These are phyloP conservation scores for Talaromyces sp. DNA, from an alignment of 2,329 filamentous ascomycete genomes.

Conservation along the genomic window DNA sequence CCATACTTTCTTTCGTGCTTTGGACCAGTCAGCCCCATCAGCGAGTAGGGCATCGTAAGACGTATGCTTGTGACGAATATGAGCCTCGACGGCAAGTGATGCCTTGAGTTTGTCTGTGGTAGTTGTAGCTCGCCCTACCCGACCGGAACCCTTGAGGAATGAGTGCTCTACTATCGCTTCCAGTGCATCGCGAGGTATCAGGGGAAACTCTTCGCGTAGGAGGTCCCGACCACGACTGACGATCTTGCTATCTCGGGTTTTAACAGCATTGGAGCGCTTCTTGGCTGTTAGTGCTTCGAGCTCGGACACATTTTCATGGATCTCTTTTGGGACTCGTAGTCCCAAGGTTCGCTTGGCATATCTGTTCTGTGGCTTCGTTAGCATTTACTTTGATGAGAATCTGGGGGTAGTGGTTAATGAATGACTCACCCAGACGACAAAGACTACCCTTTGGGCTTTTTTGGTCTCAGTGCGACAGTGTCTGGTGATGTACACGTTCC, in stretches of 20 bases:
- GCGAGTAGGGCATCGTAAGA: constrained; percentile 41
- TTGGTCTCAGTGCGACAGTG: constrained; percentile 44
- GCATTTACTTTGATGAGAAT: background rate
- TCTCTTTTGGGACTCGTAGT: constrained; percentile 45
- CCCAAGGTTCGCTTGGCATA: constrained; percentile 40
- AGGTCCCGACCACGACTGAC: constrained; percentile 27
- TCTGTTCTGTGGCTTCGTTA: constrained; percentile 27
- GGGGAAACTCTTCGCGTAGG: constrained; percentile 39
- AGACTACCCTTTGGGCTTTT: constrained; percentile 33
- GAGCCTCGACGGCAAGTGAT: constrained; percentile 45
- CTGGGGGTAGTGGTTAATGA: too few species aligned
- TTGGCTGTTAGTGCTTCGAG: constrained; percentile 44
- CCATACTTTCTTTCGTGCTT: constrained; percentile 39
- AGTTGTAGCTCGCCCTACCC: constrained; percentile 42
- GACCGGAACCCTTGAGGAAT: constrained; percentile 44
- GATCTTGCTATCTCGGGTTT: constrained; percentile 38
- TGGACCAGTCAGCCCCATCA: constrained; percentile 24
- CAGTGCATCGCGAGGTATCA: constrained; percentile 39
- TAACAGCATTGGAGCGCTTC: constrained; percentile 44
- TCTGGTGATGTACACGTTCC: constrained; percentile 48
- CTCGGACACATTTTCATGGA: constrained; percentile 42
- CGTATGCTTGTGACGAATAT: constrained; percentile 48
- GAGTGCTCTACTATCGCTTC: constrained; percentile 40
- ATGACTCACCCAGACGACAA: constrained; percentile 41
- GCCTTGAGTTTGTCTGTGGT: constrained; percentile 39